Base-by-base conservation (phyloP, 371 early-diverging fungal species). In the Apophysomyces trapeziformis region DNA sequence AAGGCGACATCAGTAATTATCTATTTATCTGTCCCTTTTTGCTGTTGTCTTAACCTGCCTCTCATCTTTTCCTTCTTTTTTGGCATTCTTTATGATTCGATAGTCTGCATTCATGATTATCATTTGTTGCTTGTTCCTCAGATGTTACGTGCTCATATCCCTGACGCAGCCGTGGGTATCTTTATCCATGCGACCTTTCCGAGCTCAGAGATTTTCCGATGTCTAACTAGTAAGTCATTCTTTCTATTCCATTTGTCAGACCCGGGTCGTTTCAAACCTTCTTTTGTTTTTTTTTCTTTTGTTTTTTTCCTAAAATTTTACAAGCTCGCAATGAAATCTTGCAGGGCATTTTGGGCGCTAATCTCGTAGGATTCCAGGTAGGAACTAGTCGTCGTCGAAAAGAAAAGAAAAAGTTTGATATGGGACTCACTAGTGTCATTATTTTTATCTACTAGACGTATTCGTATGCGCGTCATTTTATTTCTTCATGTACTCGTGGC, bases 51-150 rank as follows among this genome's bases (percentile, higher is more conserved):
- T 26, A 26, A 26, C 32, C 32, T 26, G 32, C 3, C 32, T 26
- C 32, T 26, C 32, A 26, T 26, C 32, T 26, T 26, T 26, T 26
- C 3, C 3, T 2, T 26, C 3, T 26, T 76, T 13, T 88, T 90
- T 60, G 60, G 73, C 13, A 79, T 75, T 13, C 89, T 85, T 74
- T 90, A 86, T 83, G 92, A 11, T 36, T 26, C n/a, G 0, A 26
- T 82, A 84, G 91, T 99, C 44, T 99, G 99, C 98, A 93, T 99
- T n/a, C 99, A 99, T 64, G 99, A 99, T 80, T 99, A 99, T 80
- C 99, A 99, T 75, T 78, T 99, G 60, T 97, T 99, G 97, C 82
- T 99, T 45, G 84, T 99, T 39, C 99, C 99, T 16, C 79, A 83
- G 14, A 81, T 99, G 86, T 75, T 99, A 45, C 67, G 79, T 16